Base-by-base conservation (phyloP, 331 rosid genomes). In the Telfairia occidentalis region DNA sequence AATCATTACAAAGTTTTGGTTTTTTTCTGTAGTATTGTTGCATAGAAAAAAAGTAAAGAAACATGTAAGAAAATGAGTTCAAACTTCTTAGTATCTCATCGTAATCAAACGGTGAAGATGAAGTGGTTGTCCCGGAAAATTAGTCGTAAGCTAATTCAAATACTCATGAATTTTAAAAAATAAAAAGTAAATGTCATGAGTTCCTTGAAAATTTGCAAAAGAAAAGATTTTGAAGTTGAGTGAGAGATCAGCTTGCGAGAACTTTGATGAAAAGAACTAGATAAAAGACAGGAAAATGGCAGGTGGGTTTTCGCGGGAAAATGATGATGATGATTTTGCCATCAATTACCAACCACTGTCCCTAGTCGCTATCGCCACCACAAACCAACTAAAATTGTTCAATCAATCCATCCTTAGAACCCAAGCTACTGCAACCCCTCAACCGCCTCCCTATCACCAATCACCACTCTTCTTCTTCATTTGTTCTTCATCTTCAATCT, bases 391-490 rank as follows among this genome's bases (percentile, higher is more conserved):
- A 75, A 71, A 53, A 5, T 9, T 23, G 16, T 82, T 73, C 55
- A 40, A 82, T 69, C 76, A 46, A 93, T 90, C 89, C 77, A 79
- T 61, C 19, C 79, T 76, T 76, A 13, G 63, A 85, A 78, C 76
- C 77, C 81, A 95, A 84, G 97, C 84, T 89, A 95, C 89, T 72
- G 38, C 57, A 75, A 85, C 98, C 80, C 78, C 78, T 81, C 90
- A 94, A 82, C 98, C 76, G 61, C 82, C 78, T 50, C 40, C 61
- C 77, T 72, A 58, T 34, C 75, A 81, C 19, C 34, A 67, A 81
- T 80, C 79, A 57, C 86, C 74, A 78, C 70, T 82, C 82, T 66
- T 80, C 85, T 79, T 76, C 28, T 80, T 79, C 78, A 74, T 73
- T 49, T 21, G 29, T 55, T 77, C 77, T 84, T 61, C 81, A 32